phyloP scores from a whole-genome alignment of 495 filamentous ascomycete genomes.

The Thermothielavioides terrestris region DNA sequence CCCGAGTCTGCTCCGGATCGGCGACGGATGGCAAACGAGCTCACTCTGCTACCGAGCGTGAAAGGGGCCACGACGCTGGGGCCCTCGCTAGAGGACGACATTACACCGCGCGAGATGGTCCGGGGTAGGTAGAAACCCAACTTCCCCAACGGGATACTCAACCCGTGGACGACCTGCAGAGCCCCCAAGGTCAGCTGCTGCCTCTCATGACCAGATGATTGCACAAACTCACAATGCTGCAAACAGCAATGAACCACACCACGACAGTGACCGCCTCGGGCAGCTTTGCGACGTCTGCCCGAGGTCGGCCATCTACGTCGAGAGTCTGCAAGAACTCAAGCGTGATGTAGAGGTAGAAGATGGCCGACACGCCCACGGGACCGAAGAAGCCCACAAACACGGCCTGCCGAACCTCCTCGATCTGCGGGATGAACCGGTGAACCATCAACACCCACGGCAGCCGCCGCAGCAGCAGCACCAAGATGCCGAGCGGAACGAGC shows the following conservation, averaged over 20 bases:
- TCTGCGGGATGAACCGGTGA: constrained; percentile 71
- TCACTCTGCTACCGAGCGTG: constrained; percentile 17
- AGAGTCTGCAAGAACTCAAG: constrained; percentile 56
- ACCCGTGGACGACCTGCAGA: constrained; percentile 68
- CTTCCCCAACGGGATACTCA: constrained; percentile 79
- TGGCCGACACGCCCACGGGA: constrained; percentile 84
- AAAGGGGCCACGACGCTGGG: constrained; percentile 13
- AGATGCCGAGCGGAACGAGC: constrained; percentile 67
- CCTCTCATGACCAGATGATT: no score
- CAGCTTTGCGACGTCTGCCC: constrained; percentile 57
- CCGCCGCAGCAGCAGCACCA: constrained; percentile 72
- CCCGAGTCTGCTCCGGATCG: neutral
- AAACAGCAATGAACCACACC: constrained; percentile 79
- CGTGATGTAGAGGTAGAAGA: constrained; percentile 81
- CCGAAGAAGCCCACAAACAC: constrained; percentile 89
- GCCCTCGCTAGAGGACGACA: constrained; percentile 12
- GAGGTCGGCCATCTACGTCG: constrained; percentile 47
- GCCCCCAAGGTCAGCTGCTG: neutral
- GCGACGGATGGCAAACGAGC: constrained; percentile 14
- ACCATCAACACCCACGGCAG: constrained; percentile 66
- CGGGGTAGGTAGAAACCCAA: constrained; percentile 70
- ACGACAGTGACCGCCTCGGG: constrained; percentile 59
- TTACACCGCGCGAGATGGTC: constrained; percentile 53
- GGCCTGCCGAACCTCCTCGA: constrained; percentile 63
- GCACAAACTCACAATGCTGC: constrained; percentile 64